Conservation (phyloP, 768 basidiomycete genomes). For the Clavulina sp. region DNA sequence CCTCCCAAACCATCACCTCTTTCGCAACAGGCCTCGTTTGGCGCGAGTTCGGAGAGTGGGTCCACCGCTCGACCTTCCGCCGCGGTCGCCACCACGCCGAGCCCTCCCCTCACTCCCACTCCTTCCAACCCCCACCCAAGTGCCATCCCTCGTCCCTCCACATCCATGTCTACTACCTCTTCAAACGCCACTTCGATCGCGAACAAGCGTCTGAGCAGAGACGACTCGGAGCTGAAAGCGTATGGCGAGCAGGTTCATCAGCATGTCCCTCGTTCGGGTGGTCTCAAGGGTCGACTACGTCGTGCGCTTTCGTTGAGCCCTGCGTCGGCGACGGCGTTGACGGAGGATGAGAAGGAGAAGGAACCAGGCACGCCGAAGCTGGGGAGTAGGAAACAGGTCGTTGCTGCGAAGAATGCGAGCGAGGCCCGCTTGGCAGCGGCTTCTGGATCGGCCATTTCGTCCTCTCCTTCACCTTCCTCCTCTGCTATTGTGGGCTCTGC, state of each 20-base stretch:
- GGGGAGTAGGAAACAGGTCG: constrained; percentile 9
- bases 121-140: too few relatives aligned
- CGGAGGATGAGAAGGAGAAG: constrained; percentile 36
- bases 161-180: too few relatives aligned
- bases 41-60: too few relatives aligned
- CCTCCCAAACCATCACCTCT: constrained; percentile 44
- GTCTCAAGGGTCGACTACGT: constrained; percentile 60
- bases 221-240: constrained; percentile 11
- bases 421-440: constrained; percentile 6
- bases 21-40: constrained; percentile 32
- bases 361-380: constrained; percentile 9
- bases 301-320: constrained; percentile 56
- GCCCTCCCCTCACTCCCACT: too few relatives aligned
- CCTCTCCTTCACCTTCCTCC: neutral
- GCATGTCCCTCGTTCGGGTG: constrained; percentile 23
- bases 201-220: constrained; percentile 14
- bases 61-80: too few relatives aligned
- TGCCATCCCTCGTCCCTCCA: too few relatives aligned
- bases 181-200: too few relatives aligned
- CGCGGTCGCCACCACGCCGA: too few relatives aligned
- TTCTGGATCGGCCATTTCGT: constrained; percentile 9
- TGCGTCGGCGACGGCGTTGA: constrained; percentile 33
- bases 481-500: neutral
- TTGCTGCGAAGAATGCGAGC: constrained; percentile 9
- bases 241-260: constrained; percentile 6